These are phyloP conservation scores for Amanita muscaria DNA, from an alignment of 768 basidiomycete genomes.

Conservation along the genomic window DNA sequence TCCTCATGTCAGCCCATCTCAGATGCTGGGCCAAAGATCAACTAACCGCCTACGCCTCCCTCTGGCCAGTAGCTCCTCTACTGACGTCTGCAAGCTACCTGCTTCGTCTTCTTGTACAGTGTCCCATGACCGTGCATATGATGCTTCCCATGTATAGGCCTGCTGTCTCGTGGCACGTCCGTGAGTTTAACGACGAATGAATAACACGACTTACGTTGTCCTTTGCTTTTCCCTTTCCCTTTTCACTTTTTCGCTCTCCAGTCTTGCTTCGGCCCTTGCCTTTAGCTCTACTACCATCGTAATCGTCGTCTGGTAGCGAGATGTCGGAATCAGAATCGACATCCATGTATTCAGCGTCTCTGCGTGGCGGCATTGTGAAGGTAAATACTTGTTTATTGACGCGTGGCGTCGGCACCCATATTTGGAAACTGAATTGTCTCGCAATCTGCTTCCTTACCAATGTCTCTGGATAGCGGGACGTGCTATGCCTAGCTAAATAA, in stretches of 20 bases:
- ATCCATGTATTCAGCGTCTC: constrained; percentile 38
- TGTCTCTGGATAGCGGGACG: too few relatives aligned
- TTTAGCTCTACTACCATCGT: constrained; percentile 50
- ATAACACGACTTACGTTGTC: constrained; percentile 29
- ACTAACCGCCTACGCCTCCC: constrained; percentile 73
- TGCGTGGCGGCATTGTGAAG: constrained; percentile 27
- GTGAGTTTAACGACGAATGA: neutral
- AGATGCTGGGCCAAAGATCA: neutral
- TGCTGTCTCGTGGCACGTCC: constrained; percentile 34
- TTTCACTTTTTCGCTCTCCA: constrained; percentile 43
- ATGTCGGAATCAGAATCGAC: constrained; percentile 69
- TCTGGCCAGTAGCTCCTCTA: constrained; percentile 83
- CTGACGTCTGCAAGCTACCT: constrained; percentile 84
- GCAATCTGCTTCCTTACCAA: too few relatives aligned
- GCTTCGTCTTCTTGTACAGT: constrained; percentile 93
- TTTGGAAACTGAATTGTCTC: too few relatives aligned
- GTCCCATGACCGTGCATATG: constrained; percentile 93
- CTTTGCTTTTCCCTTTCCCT: constrained; percentile 47
- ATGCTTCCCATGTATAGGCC: constrained; percentile 94
- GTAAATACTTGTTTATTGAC: too few relatives aligned
- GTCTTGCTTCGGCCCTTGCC: constrained; percentile 50
- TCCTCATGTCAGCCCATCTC: constrained; percentile 1
- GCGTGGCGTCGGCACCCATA: too few relatives aligned
- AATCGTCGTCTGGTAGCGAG: constrained; percentile 47
- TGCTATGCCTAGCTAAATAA: too few relatives aligned